Base-by-base conservation (phyloP, 306 rosid species). In the Dryas alaskensis region DNA sequence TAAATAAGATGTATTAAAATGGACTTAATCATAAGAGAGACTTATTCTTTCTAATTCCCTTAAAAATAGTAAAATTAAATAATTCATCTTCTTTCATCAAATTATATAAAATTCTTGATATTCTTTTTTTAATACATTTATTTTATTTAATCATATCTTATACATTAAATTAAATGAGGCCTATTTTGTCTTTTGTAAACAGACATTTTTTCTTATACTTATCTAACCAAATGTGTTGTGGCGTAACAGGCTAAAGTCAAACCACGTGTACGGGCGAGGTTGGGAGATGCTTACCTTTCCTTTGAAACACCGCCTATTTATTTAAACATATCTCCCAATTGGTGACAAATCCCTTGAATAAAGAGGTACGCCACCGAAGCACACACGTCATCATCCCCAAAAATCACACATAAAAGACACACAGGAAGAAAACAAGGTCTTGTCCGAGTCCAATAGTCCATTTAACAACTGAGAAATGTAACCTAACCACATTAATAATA, bases 221-320 rank as follows among this genome's bases (percentile, higher is more conserved):
- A 55, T 55, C 75, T 2, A 51, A 2, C 44, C 16, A 39, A 37
- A 19, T 3, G 44, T 43, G 74, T 57, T 12, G 65, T 12, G 14
- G 9, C 13, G 6, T 19, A 70, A 49, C 9, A 9, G 45, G 13
- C 45, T 37, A 40, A 25, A 2, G 19, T 55, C 42, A 69, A 48
- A 37, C 76, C 80, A 74, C 76, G 69, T 46, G 63, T 7, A 22
- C 65, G 43, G 73, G 37, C 1, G 7, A 59, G 16, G 27, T 64
- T 55, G 11, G 40, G 48, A 37, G 66, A 73, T 51, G 71, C 60
- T 25, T 5, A 8, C 54, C 25, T 52, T 62, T 46, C 52, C 53
- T 73, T 73, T 64, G 4, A 52, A 61, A 22, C 63, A 51, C 50
- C 22, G 43, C 52, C 48, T 52, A 4, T 0, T 22, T 1, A 27